phyloP scores from a whole-genome alignment of 2,329 filamentous ascomycete genomes.

The Nigrograna mackinnonii region DNA sequence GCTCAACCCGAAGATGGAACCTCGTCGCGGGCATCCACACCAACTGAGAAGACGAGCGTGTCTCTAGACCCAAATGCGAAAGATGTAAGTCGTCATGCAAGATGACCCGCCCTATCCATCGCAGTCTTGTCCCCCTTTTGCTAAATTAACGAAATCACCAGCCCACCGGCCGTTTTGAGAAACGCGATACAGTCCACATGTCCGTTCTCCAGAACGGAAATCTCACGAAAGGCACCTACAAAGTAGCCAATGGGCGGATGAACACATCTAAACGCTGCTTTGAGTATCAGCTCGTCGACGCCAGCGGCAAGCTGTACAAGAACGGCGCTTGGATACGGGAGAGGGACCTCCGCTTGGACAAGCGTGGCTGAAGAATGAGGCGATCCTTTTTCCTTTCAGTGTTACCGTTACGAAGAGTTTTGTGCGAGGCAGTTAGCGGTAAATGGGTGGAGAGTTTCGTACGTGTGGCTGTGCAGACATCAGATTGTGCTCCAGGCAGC shows the following conservation, averaged over 20 bases:
- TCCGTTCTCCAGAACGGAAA: constrained; percentile 17
- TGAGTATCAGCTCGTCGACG: constrained; percentile 32
- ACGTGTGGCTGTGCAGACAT: no score
- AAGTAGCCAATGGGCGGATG: constrained; percentile 12
- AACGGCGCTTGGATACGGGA: constrained; percentile 33
- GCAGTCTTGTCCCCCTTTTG: no score
- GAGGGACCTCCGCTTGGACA: constrained; percentile 22
- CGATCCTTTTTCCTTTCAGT: background rate
- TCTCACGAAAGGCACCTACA: constrained; percentile 24
- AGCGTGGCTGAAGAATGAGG: constrained; percentile 3
- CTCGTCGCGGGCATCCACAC: no score
- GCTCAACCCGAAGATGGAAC: no score
- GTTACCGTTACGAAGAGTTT: no score
- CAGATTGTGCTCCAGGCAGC: no score
- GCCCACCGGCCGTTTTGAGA: constrained; percentile 24
- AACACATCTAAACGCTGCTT: constrained; percentile 17
- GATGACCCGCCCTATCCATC: background rate
- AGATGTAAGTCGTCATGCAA: constrained; percentile 17
- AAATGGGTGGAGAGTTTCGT: no score
- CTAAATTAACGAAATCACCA: constrained; percentile 10
- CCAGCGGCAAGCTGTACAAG: constrained; percentile 16
- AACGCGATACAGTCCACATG: constrained; percentile 31
- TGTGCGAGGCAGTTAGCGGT: no score
- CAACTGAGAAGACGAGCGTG: constrained; percentile 26
- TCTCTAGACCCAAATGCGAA: constrained; percentile 16